These are phyloP conservation scores for Artemisia annua DNA, from an alignment of 129 eudicot genomes.

Conservation along the genomic window DNA sequence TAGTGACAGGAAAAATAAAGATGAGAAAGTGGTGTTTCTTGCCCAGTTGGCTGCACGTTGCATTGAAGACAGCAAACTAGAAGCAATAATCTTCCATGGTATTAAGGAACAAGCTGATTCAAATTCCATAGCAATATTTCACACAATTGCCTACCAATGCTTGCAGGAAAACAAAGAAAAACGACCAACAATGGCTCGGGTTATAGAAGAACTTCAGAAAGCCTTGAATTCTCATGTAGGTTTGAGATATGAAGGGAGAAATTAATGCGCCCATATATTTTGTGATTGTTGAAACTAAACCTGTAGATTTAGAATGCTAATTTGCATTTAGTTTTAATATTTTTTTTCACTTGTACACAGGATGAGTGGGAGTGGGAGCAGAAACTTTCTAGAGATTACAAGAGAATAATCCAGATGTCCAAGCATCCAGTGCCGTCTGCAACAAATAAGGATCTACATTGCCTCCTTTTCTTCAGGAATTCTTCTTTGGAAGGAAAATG, in stretches of 20 bases:
- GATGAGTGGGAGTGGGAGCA: slow-evolving; percentile 37
- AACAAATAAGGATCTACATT: too few species aligned
- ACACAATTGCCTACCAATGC: slow-evolving; percentile 18
- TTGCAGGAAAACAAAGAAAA: slow-evolving; percentile 20
- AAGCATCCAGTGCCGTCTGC: too few species aligned
- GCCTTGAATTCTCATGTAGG: slow-evolving; percentile 28
- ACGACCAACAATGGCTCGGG: slow-evolving; percentile 27
- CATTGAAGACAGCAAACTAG: slow-evolving; percentile 9
- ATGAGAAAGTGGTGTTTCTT: slow-evolving; percentile 18
- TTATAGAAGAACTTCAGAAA: slow-evolving; percentile 29
- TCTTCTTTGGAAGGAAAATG: too few species aligned
- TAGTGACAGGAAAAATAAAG: background rate
- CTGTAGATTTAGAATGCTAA: too few species aligned
- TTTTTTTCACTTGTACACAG: slow-evolving; percentile 14
- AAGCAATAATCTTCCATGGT: slow-evolving; percentile 18
- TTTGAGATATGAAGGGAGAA: background rate
- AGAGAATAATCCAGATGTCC: too few species aligned
- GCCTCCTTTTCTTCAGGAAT: too few species aligned
- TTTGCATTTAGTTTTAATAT: background rate
- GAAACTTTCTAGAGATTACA: too few species aligned
- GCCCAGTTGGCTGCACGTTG: slow-evolving; percentile 27
- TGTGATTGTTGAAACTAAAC: too few species aligned
- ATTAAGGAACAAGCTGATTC: slow-evolving; percentile 16
- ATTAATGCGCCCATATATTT: too few species aligned
- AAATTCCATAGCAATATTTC: slow-evolving; percentile 12